A percentile compares a stretch with the other conserved stretches of the same genome.
These are phyloP conservation scores for Schrenkiella parvula DNA, from an alignment of 345 rosid genomes.

Conservation along the genomic window DNA sequence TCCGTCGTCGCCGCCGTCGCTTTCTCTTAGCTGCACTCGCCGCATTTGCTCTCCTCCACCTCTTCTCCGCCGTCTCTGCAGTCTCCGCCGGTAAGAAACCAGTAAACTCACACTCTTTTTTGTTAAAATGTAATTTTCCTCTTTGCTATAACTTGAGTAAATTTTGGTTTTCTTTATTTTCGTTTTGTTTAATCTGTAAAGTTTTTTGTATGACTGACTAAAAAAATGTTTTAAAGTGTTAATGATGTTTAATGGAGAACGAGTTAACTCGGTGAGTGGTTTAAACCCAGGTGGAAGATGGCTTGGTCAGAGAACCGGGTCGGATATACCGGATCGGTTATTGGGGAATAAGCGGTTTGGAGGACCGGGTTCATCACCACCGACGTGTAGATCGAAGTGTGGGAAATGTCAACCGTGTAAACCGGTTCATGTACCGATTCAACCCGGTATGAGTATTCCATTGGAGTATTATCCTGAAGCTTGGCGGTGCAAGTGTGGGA, in stretches of 20 bases:
- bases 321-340: constrained; percentile 23
- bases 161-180: too few species aligned
- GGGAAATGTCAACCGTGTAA: constrained; percentile 74
- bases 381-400: constrained; percentile 86
- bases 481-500: constrained; percentile 96
- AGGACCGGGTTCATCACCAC: constrained; percentile 83
- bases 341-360: constrained; percentile 39
- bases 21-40: constrained; percentile 32
- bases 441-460: constrained; percentile 63
- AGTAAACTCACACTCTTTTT: not conserved
- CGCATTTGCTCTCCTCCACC: constrained; percentile 53
- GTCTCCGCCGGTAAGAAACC: constrained; percentile 11
- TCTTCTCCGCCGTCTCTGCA: constrained; percentile 39
- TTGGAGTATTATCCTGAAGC: constrained; percentile 97
- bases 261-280: constrained; percentile 13
- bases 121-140: not conserved
- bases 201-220: not conserved
- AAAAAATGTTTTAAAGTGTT: not conserved
- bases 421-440: constrained; percentile 87
- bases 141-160: not conserved
- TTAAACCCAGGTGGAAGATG: constrained; percentile 37
- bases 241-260: not conserved
- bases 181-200: not conserved
- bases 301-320: constrained; percentile 28
- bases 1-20: constrained; percentile 38